Evolutionary conservation across 805 yeast genomes (phyloP), one percentile per base, ranked within the genome.

Genomic region (Metschnikowia vanudenii): DNA sequence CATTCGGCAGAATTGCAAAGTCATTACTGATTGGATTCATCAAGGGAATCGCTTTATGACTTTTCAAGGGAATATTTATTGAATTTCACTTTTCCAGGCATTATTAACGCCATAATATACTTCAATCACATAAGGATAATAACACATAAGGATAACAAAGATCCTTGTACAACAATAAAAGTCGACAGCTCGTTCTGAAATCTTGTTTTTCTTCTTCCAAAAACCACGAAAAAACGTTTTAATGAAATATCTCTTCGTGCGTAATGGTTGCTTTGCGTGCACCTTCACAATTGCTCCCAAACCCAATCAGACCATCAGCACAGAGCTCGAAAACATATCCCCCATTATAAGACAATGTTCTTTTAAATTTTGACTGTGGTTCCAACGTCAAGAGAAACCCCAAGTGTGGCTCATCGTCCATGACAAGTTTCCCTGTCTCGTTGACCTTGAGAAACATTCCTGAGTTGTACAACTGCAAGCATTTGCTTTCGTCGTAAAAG

Each of bases 301-400:
- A 40, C 10, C 37, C 37, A 6, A 40, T 14, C 37, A 32, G 43
- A 19, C 19, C 19, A 24, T 40, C 43, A n/a, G 13, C 43, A 24
- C 43, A 40, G 14, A 40, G 37, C 17, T 40, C 16, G 16, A 40
- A 40, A 14, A 20, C 18, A 9, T 40, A 32, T 13, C 17, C 22
- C 16, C 43, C 37, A 9, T 40, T 22, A 20, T 40, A 40, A 5
- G 31, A 28, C 20, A 40, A n/a, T 5, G 43, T 22, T 14, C 37
- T n/a, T 31, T 14, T 22, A 1, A 29, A 19, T 1, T 6, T 7
- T 2, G 30, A 24, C 22, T 37, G 24, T 13, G 14, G 26, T 7
- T 22, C 22, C n/a, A 11, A 12, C 24, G 20, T 32, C 22, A 40
- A 40, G 14, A 11, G 10, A 14, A 40, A 40, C 9, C 37, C 32